These are phyloP conservation scores for Vicia faba DNA, from an alignment of 306 rosid genomes.

Conservation along the genomic window DNA sequence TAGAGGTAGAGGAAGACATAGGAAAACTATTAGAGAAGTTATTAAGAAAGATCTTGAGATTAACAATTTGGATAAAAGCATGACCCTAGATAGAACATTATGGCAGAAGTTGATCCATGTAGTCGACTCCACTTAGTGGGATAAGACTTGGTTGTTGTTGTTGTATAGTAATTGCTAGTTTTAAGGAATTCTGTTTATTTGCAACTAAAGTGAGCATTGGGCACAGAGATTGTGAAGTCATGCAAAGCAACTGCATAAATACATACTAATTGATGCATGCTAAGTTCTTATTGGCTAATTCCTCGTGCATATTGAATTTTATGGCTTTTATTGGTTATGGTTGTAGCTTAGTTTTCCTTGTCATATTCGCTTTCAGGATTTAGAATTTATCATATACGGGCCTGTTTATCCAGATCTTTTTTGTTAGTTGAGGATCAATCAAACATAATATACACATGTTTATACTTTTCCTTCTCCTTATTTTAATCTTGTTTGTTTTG, in stretches of 20 bases:
- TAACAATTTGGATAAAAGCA: too few species aligned
- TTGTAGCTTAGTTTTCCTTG: slow-evolving; percentile 8
- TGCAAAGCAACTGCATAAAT: slow-evolving; percentile 15
- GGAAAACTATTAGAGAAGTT: too few species aligned
- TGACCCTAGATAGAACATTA: too few species aligned
- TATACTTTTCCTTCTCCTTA: slow-evolving; percentile 8
- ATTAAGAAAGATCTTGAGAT: too few species aligned
- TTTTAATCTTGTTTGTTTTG: slow-evolving; percentile 13
- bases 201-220: slow-evolving; percentile 16
- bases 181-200: slow-evolving; percentile 11
- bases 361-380: slow-evolving; percentile 23
- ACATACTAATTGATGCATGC: slow-evolving; percentile 2
- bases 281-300: slow-evolving; percentile 23
- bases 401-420: slow-evolving; percentile 21
- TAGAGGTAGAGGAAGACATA: too few species aligned
- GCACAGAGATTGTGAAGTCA: background rate
- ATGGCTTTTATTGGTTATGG: slow-evolving; percentile 4
- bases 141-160: too few species aligned
- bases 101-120: too few species aligned
- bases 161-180: slow-evolving; percentile 15
- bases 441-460: slow-evolving; percentile 9
- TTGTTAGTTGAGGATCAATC: slow-evolving; percentile 1
- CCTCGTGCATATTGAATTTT: slow-evolving; percentile 29
- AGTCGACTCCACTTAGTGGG: too few species aligned
- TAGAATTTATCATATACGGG: background rate